Evolutionary conservation across 106 monocot genomes (phyloP), one percentile per base, ranked within the genome.

Genomic region (Platanthera guangdongensis): DNA sequence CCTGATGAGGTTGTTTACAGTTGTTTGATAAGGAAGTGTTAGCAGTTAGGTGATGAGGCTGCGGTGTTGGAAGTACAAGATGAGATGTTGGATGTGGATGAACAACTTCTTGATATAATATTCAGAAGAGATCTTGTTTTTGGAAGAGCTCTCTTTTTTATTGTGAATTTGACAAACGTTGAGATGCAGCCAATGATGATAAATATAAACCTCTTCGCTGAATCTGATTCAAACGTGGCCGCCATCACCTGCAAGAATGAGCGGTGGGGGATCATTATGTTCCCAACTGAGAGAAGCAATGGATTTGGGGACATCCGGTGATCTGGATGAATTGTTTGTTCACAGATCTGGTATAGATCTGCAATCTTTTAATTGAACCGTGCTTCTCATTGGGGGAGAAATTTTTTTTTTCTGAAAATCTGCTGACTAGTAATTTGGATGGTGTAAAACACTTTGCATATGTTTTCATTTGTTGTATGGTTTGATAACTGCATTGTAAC

Each of bases 1-100:
- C 95, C 95, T 68, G 89, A 92, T 82, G 76, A 83, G 52, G 82
- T 68, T 78, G 87, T 92, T 81, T 95, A 95, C 83, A 88, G 86
- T 73, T 92, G 84, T 81, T 71, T 92, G 54, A 92, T 90, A 82
- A 86, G 76, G 71, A 89, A 86, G 52, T 90, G 86, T 79, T 65
- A 52, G 6, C 84, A 88, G 75, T 60, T 90, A 30, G 95, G 82
- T 65, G 80, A 95, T 77, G 46, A 83, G 16, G 83, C 83, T 65
- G 81, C 82, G 51, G 84, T 82, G 10, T 80, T 77, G 47, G 79
- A 84, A 59, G 70, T 95, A 63, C 80, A 83, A 71, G 84, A 84
- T 78, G 89, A 92, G 62, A 87, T 94, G 92, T 79, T 72, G 30
- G 9, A 75, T 47, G 21, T 51, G 57, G 28, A 65, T 22, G 8